A percentile compares a stretch with the other conserved stretches of the same genome.
Conservation (phyloP, 306 rosid species). For the Medicago lupulina region DNA sequence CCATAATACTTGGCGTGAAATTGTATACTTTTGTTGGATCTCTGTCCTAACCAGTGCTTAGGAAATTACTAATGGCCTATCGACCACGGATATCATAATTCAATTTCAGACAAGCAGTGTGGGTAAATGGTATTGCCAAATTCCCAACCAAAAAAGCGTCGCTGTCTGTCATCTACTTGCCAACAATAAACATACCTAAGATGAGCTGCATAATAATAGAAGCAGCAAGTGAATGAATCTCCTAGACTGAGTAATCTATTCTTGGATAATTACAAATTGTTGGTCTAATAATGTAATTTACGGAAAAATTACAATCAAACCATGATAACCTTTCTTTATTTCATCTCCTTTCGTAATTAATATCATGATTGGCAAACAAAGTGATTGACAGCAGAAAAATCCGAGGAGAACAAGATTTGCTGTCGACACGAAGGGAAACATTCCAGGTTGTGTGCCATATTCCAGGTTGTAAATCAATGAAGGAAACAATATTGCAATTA, state of each 20-base stretch:
- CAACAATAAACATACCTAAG: neutral
- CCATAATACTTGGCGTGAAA: neutral
- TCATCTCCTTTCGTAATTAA: neutral
- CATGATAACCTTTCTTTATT: slow-evolving; percentile 5
- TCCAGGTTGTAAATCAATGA: slow-evolving; percentile 18
- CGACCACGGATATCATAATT: neutral
- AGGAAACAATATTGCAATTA: slow-evolving; percentile 23
- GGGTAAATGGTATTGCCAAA: neutral
- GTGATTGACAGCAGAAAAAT: neutral
- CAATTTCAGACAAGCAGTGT: neutral
- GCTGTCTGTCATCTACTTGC: neutral
- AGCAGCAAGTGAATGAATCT: slow-evolving; percentile 34
- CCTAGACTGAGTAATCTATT: slow-evolving; percentile 28
- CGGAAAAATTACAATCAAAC: slow-evolving; percentile 9
- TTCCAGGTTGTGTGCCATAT: slow-evolving; percentile 14
- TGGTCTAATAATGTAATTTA: slow-evolving; percentile 14
- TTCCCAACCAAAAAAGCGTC: neutral
- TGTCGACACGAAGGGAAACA: slow-evolving; percentile 27
- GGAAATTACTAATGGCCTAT: neutral
- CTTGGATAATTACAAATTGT: slow-evolving; percentile 36
- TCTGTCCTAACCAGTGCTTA: neutral
- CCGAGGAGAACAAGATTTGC: slow-evolving; percentile 35
- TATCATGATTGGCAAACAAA: slow-evolving; percentile 26
- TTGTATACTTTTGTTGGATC: neutral
- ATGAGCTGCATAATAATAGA: slow-evolving; percentile 35